Evolutionary conservation across 306 rosid genomes (phyloP).

Genomic region (Luffa acutangula): DNA sequence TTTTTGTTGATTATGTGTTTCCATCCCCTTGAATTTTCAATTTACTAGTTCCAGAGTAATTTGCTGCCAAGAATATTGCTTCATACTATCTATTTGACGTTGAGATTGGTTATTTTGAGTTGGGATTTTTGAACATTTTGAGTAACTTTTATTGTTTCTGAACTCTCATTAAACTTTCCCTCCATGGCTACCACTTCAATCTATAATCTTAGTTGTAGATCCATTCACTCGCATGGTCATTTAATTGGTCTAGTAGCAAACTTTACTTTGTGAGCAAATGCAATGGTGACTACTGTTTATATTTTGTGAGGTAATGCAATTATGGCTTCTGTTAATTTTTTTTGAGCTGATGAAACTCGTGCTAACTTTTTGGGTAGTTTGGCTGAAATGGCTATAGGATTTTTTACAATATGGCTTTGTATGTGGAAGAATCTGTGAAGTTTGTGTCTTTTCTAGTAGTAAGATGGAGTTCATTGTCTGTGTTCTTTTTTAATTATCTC

Average conservation of each 20-base stretch:
- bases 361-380: neutral
- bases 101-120: neutral
- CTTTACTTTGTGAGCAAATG: neutral
- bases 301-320: neutral
- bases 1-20: too few species aligned
- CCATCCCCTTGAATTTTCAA: neutral
- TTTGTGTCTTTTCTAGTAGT: neutral
- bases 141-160: neutral
- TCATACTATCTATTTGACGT: neutral
- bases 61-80: neutral
- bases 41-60: neutral
- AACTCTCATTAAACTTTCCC: neutral
- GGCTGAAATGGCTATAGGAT: neutral
- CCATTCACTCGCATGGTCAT: neutral
- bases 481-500: neutral
- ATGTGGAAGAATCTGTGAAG: constrained; percentile 1
- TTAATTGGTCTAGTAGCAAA: neutral
- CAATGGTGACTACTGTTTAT: neutral
- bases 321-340: neutral
- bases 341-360: neutral
- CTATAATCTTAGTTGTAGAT: neutral
- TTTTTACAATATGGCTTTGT: neutral
- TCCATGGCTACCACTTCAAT: neutral
- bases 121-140: neutral
- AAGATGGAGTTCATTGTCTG: constrained; percentile 2